These are phyloP conservation scores for Kodamaea restingae DNA, from an alignment of 805 yeast genomes.

Conservation along the genomic window DNA sequence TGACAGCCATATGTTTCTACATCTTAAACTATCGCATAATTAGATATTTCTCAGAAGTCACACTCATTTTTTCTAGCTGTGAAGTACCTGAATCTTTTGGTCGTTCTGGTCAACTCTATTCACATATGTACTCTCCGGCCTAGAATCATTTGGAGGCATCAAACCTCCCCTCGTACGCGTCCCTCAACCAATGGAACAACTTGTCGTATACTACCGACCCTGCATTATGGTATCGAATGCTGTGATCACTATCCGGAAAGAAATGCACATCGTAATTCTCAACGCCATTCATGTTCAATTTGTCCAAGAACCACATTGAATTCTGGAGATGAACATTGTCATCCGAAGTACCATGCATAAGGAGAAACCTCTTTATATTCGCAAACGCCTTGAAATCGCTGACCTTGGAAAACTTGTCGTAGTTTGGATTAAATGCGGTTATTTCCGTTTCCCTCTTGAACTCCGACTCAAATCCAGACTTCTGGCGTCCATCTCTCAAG, in stretches of 20 bases:
- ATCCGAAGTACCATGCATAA: conserved; percentile 97
- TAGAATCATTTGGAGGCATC: no score
- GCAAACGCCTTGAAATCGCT: conserved; percentile 53
- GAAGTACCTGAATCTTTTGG: no score
- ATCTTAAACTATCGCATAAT: no score
- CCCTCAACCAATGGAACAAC: conserved; percentile 61
- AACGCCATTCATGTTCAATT: conserved; percentile 54
- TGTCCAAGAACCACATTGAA: conserved; percentile 71
- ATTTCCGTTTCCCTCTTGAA: no score
- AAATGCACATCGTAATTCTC: conserved; percentile 81
- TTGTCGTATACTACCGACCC: conserved; percentile 67
- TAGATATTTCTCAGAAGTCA: no score
- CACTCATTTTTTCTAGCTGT: no score
- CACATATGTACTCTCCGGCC: no score
- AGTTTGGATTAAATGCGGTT: no score
- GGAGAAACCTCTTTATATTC: conserved; percentile 57
- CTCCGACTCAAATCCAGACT: conserved; percentile 30
- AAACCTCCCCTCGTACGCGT: conserved; percentile 53
- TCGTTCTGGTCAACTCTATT: no score
- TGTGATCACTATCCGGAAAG: conserved; percentile 92
- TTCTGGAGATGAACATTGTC: conserved; percentile 97
- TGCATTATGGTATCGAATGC: conserved; percentile 77
- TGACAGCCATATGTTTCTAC: no score
- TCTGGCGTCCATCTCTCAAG: no score
- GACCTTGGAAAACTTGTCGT: conserved; percentile 50